Conservation (phyloP, 2,329 filamentous ascomycete genomes). For the Zasmidium cellare region DNA sequence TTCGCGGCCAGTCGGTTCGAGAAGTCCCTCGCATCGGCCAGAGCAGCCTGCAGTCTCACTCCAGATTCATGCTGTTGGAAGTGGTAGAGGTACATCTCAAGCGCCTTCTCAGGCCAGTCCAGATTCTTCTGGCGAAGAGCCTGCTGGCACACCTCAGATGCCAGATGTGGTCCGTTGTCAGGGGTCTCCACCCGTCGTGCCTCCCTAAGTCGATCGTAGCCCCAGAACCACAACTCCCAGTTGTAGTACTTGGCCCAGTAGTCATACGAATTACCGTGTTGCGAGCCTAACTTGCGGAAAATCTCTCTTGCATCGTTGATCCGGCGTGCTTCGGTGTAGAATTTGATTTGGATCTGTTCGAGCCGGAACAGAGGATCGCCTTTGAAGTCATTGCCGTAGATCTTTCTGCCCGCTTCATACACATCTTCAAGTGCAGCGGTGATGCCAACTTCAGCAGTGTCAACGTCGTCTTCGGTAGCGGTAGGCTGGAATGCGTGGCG, state of each 20-base stretch:
- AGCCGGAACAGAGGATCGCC: slow-evolving; percentile 89
- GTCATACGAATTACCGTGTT: slow-evolving; percentile 76
- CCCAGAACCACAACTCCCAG: slow-evolving; percentile 82
- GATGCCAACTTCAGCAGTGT: slow-evolving; percentile 88
- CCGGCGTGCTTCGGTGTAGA: slow-evolving; percentile 79
- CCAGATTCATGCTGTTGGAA: slow-evolving; percentile 89
- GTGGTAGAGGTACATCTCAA: slow-evolving; percentile 73
- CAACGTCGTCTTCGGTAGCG: slow-evolving; percentile 74
- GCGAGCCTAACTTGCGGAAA: slow-evolving; percentile 68
- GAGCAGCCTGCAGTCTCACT: slow-evolving; percentile 69
- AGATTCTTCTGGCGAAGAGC: slow-evolving; percentile 64
- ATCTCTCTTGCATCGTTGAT: slow-evolving; percentile 73
- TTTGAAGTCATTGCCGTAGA: slow-evolving; percentile 73
- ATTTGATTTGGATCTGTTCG: slow-evolving; percentile 89
- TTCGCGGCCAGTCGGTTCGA: slow-evolving; percentile 63
- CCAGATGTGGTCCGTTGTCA: slow-evolving; percentile 66
- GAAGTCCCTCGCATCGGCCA: slow-evolving; percentile 71
- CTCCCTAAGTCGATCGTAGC: slow-evolving; percentile 56
- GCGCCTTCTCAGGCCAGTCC: slow-evolving; percentile 74
- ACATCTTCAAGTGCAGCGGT: slow-evolving; percentile 84
- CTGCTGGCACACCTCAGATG: slow-evolving; percentile 74
- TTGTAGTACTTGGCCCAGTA: slow-evolving; percentile 93
- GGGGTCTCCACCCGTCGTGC: slow-evolving; percentile 49
- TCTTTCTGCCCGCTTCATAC: slow-evolving; percentile 71
- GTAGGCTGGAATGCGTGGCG: slow-evolving; percentile 75